These are phyloP conservation scores for Schwanniomyces etchellsii DNA, from an alignment of 1,139 yeast genomes.

Conservation along the genomic window DNA sequence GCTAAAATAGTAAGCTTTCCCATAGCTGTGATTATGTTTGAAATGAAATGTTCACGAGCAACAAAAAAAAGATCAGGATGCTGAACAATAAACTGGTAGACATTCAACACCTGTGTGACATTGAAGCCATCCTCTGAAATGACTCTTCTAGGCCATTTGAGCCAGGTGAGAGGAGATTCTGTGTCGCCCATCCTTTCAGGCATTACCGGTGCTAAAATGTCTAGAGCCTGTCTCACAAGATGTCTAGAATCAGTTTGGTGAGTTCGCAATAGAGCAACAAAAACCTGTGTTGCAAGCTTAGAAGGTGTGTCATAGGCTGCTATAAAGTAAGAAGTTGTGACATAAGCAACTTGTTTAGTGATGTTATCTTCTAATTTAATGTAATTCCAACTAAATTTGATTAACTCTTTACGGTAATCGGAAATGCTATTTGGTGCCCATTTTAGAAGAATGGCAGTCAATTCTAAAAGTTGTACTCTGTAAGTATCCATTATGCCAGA, in stretches of 20 bases:
- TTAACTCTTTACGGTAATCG: conserved; percentile 76
- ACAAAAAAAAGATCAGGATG: conserved; percentile 81
- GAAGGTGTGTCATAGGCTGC: conserved; percentile 86
- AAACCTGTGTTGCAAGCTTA: conserved; percentile 84
- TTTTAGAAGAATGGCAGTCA: conserved; percentile 72
- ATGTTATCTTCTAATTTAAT: conserved; percentile 85
- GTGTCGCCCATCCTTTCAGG: conserved; percentile 57
- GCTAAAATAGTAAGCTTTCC: conserved; percentile 82
- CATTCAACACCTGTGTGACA: conserved; percentile 77
- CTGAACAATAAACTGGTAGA: conserved; percentile 83
- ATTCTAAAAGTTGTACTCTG: conserved; percentile 72
- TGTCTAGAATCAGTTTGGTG: conserved; percentile 83
- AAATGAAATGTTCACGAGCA: conserved; percentile 84
- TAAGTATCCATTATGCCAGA: conserved; percentile 72
- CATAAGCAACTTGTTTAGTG: conserved; percentile 90
- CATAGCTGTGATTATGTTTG: conserved; percentile 91
- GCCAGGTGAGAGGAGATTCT: conserved; percentile 70
- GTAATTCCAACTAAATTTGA: conserved; percentile 92
- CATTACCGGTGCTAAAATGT: conserved; percentile 84
- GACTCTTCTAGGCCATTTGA: conserved; percentile 92
- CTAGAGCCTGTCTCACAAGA: conserved; percentile 83
- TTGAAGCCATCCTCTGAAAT: conserved; percentile 85
- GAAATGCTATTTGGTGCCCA: conserved; percentile 58
- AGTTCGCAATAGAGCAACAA: conserved; percentile 81
- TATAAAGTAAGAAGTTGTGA: conserved; percentile 81